Conservation (phyloP, 2,329 filamentous ascomycete genomes). For the Arthrobotrys sinensis region DNA sequence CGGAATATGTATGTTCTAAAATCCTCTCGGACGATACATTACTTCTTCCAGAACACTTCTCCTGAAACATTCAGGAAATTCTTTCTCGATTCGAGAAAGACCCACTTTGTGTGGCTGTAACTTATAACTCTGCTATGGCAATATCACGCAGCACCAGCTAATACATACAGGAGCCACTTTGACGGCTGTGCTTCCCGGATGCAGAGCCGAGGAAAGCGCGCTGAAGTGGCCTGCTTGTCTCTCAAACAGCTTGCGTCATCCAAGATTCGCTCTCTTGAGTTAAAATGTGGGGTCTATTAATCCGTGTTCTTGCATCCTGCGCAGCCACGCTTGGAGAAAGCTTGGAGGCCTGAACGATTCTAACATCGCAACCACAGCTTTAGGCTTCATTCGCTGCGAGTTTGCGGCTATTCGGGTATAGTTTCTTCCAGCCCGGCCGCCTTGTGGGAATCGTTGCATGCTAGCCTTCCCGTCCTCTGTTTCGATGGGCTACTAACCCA, state of each 20-base stretch:
- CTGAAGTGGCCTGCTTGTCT: constrained; percentile 29
- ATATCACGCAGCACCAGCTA: not conserved
- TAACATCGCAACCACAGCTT: not conserved
- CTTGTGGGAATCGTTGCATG: not conserved
- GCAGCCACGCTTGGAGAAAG: constrained; percentile 41
- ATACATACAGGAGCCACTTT: constrained; percentile 14
- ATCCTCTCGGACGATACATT: constrained; percentile 15
- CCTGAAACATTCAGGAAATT: constrained; percentile 14
- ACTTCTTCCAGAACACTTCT: constrained; percentile 4
- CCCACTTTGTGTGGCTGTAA: constrained; percentile 62
- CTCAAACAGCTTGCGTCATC: constrained; percentile 34
- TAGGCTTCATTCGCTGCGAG: not conserved
- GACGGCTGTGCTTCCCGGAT: constrained; percentile 36
- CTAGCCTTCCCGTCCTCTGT: not conserved
- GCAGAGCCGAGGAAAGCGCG: constrained; percentile 41
- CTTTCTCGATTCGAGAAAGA: constrained; percentile 63
- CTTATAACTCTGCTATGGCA: constrained; percentile 29
- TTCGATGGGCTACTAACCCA: not conserved
- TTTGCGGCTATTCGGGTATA: constrained; percentile 12
- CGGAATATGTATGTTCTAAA: too few species aligned
- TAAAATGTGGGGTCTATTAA: constrained; percentile 16
- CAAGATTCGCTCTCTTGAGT: constrained; percentile 2
- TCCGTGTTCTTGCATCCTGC: constrained; percentile 6
- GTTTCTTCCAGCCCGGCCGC: not conserved
- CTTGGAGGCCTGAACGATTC: constrained; percentile 13